phyloP scores from a whole-genome alignment of 768 basidiomycete species.

The Arthromyces matolae region DNA sequence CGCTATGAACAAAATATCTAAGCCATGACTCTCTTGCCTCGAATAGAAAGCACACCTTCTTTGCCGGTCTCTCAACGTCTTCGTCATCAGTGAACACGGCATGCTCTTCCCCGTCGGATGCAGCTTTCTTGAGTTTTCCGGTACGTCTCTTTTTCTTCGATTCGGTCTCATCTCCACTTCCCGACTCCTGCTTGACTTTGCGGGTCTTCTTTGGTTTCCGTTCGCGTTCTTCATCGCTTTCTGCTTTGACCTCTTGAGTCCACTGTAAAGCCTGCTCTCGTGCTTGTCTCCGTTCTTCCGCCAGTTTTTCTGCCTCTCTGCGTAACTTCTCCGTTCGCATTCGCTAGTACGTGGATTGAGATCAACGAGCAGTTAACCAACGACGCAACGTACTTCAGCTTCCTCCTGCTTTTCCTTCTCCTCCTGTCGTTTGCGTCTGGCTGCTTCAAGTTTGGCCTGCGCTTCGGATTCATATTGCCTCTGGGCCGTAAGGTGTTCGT shows the following conservation, averaged over 20 bases:
- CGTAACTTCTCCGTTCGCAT: slow-evolving; percentile 60
- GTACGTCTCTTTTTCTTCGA: slow-evolving; percentile 67
- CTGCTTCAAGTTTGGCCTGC: slow-evolving; percentile 70
- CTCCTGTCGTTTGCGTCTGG: slow-evolving; percentile 73
- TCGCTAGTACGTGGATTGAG: slow-evolving; percentile 37
- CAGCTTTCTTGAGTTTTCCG: slow-evolving; percentile 61
- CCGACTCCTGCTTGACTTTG: slow-evolving; percentile 47
- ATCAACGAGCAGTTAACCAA: neutral
- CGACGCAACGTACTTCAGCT: slow-evolving; percentile 50
- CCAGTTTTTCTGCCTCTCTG: slow-evolving; percentile 72
- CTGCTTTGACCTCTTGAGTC: slow-evolving; percentile 65
- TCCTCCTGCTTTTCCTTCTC: slow-evolving; percentile 68
- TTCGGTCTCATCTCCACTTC: slow-evolving; percentile 57
- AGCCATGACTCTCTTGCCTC: too few relatives aligned
- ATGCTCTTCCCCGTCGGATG: slow-evolving; percentile 57
- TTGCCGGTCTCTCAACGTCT: slow-evolving; percentile 56
- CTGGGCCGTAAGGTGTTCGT: slow-evolving; percentile 75
- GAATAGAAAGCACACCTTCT: slow-evolving; percentile 66
- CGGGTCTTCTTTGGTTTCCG: slow-evolving; percentile 52
- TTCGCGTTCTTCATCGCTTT: slow-evolving; percentile 80
- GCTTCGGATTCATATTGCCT: slow-evolving; percentile 67
- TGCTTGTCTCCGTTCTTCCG: slow-evolving; percentile 70
- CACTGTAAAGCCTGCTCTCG: slow-evolving; percentile 79
- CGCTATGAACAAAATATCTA: slow-evolving; percentile 31
- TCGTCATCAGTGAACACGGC: slow-evolving; percentile 73